Evolutionary conservation across 345 rosid species (phyloP).

Genomic region (Geranium brycei): DNA sequence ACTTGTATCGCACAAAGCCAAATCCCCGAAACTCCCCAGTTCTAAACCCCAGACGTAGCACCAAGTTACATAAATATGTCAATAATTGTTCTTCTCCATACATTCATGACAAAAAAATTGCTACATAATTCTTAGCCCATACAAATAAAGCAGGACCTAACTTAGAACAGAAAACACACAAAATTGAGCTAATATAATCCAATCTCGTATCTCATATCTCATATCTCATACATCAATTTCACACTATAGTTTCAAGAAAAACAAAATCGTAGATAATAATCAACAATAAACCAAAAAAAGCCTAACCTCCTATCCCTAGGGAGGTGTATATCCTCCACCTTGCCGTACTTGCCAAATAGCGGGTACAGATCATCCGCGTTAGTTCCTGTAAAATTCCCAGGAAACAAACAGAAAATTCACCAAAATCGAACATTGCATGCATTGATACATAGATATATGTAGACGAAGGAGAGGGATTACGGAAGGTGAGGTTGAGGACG

Average conservation of each 20-base stretch:
- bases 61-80: too few species aligned
- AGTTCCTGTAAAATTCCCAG: conserved; percentile 34
- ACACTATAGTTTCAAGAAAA: too few species aligned
- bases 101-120: too few species aligned
- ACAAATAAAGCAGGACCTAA: too few species aligned
- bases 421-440: not conserved
- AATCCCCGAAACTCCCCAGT: conserved; percentile 59
- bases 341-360: conserved; percentile 75
- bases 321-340: conserved; percentile 72
- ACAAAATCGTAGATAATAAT: too few species aligned
- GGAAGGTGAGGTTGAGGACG: conserved; percentile 76
- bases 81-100: too few species aligned
- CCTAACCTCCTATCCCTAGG: conserved; percentile 74
- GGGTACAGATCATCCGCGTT: conserved; percentile 81
- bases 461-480: conserved; percentile 15
- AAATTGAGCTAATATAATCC: not conserved
- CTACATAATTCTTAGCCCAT: too few species aligned
- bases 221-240: too few species aligned
- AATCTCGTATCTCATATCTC: too few species aligned
- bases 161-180: not conserved
- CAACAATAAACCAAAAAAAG: not conserved
- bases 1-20: conserved; percentile 57
- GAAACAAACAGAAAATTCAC: too few species aligned
- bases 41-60: conserved; percentile 12
- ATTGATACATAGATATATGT: not conserved